Evolutionary conservation across 768 basidiomycete species (phyloP).

Genomic region (Suillus subluteus): DNA sequence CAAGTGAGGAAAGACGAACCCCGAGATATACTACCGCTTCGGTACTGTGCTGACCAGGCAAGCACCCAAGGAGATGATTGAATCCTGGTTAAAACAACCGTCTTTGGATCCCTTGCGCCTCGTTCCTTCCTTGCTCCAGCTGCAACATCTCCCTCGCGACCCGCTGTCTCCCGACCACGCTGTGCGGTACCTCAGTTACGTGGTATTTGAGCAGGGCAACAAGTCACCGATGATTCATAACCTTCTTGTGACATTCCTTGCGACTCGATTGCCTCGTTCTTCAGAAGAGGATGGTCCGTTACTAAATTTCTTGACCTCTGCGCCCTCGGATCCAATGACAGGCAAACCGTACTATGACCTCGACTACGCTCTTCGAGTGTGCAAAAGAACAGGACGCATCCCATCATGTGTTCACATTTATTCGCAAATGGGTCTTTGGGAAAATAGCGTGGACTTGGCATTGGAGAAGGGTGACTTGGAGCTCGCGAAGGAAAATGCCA

Average conservation of each 20-base stretch:
- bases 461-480: constrained; percentile 94
- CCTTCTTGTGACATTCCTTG: constrained; percentile 86
- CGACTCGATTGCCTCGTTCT: constrained; percentile 51
- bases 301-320: constrained; percentile 79
- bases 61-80: constrained; percentile 87
- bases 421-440: constrained; percentile 96
- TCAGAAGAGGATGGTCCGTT: constrained; percentile 74
- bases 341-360: constrained; percentile 93
- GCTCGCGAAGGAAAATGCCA: constrained; percentile 92
- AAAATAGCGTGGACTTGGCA: constrained; percentile 94
- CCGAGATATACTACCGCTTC: constrained; percentile 93
- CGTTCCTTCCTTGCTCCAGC: constrained; percentile 84
- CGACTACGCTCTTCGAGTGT: constrained; percentile 93
- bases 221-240: constrained; percentile 92
- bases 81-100: constrained; percentile 87
- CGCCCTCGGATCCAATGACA: constrained; percentile 81
- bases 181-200: constrained; percentile 84
- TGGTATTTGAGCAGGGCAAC: constrained; percentile 80
- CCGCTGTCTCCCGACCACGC: constrained; percentile 82
- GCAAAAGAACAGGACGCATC: constrained; percentile 78
- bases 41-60: constrained; percentile 86
- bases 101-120: constrained; percentile 81
- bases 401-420: constrained; percentile 97
- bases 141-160: constrained; percentile 74
- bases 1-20: constrained; percentile 56